Evolutionary conservation across 306 rosid species (phyloP), one percentile per base, ranked within the genome.

Genomic region (Prunus dulcis): DNA sequence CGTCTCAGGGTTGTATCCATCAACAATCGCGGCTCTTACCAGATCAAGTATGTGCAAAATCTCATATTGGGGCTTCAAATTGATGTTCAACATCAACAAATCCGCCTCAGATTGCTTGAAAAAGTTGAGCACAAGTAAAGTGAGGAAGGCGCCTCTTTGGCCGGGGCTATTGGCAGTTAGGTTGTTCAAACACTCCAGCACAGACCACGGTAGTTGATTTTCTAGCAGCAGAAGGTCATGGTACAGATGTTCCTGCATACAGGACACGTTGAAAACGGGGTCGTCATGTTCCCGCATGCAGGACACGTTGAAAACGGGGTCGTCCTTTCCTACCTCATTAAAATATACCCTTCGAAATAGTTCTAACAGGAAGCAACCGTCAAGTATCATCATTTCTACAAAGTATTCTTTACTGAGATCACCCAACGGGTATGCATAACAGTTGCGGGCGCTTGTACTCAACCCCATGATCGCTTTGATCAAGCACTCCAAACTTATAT

Each of bases 361-460:
- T 67, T 80, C 76, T 8, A 80, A 3, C 17, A 81, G 9, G 67
- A 81, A 81, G 69, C 81, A 81, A 53, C 74, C 81, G 14, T 81
- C 84, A 22, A 70, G n/a, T 2, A 76, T 58, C 73, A 81, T 30
- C 22, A 81, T 58, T 45, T 71, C 67, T 13, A 69, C 13, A n/a
- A 80, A 63, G 7, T 75, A 7, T 0, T 22, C 14, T 0, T 1
- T 1, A 4, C 0, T 27, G 47, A 41, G 13, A 11, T 1, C 4
- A 3, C 0, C 7, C 7, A 61, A 9, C 5, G 43, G 28, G 2
- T 28, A 38, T 0, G 25, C 76, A 18, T 68, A 80, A 45, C 52
- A 34, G 1, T 49, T 4, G 0, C 50, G 60, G 0, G 76, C 76
- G 9, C 46, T 17, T 15, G 9, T 19, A 17, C 25, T 3, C 2